phyloP scores from a whole-genome alignment of 2,329 filamentous ascomycete genomes.

The Dactylellina haptotyla region DNA sequence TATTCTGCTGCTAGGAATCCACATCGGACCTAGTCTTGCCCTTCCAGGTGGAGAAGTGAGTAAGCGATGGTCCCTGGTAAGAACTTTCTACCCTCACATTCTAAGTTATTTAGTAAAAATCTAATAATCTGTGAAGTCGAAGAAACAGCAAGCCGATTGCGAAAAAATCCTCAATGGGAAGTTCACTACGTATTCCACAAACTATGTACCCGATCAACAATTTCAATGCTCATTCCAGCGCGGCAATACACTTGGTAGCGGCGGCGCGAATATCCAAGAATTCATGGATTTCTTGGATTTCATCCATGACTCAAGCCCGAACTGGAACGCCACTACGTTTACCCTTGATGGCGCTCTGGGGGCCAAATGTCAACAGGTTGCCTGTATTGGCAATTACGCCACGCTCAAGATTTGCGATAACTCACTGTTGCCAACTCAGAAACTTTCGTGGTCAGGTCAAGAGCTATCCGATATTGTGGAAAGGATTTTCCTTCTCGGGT shows the following conservation, averaged over 20 bases:
- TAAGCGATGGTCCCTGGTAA: no score
- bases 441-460: not conserved
- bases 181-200: not conserved
- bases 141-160: not conserved
- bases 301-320: not conserved
- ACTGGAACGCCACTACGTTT: not conserved
- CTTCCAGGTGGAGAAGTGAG: no score
- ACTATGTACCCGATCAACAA: not conserved
- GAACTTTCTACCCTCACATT: no score
- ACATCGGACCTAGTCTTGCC: no score
- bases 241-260: not conserved
- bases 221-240: conserved; percentile 6
- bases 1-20: no score
- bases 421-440: not conserved
- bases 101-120: no score
- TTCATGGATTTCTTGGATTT: conserved; percentile 2
- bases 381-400: conserved; percentile 20
- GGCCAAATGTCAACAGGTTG: conserved; percentile 11
- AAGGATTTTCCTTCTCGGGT: not conserved
- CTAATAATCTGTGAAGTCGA: no score
- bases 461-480: conserved; percentile 7
- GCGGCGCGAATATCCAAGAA: conserved; percentile 1
- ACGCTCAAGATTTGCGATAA: conserved; percentile 14
- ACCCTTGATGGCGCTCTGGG: not conserved
- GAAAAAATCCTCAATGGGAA: not conserved